Evolutionary conservation across 495 filamentous ascomycete genomes (phyloP), one percentile per base, ranked within the genome.

Genomic region (Penicillium pancosmium): DNA sequence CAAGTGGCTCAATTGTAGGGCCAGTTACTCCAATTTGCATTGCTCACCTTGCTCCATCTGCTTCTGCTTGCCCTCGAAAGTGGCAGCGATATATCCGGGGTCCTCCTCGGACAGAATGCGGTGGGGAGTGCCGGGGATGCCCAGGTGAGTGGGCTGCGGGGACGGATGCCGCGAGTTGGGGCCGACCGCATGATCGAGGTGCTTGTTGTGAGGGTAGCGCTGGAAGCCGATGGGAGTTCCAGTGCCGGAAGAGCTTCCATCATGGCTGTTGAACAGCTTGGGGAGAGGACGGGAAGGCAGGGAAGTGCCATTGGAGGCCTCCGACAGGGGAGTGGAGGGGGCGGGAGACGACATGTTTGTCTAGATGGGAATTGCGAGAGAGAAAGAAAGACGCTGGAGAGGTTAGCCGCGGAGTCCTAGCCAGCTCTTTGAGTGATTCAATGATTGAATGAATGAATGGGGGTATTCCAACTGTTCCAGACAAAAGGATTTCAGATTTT

Each of bases 1-100:
- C 15, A 38, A 38, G 2, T 5, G n/a, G 6, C 9, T 44, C 36
- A 40, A n/a, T 13, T 44, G 16, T 19, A 44, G 16, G 44, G 25
- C 38, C 38, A 50, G 47, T 33, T 27, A 13, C 7, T 23, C 4
- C 34, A 36, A 11, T 44, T 38, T 43, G 33, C 1, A 23, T 40
- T 13, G 72, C 86, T 77, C 64, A 93, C 91, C 91, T 64, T 88
- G 80, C 67, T 91, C 86, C 88, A 96, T 98, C 80, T 98, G 94
- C 70, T 91, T 85, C 64, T 88, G 83, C 76, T 96, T 97, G 64
- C 95, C 95, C 77, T 91, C 88, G 62, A 98, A 98, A 55, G 91
- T 92, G 36, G 94, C 92, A 7, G 94, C 93, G 57, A 97, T 86
- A 76, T 98, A 98, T 63, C 94, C 94, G 15, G 94, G 87, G n/a